These are phyloP conservation scores for Nyssa sinensis DNA, from an alignment of 148 eudicot species.

Conservation along the genomic window DNA sequence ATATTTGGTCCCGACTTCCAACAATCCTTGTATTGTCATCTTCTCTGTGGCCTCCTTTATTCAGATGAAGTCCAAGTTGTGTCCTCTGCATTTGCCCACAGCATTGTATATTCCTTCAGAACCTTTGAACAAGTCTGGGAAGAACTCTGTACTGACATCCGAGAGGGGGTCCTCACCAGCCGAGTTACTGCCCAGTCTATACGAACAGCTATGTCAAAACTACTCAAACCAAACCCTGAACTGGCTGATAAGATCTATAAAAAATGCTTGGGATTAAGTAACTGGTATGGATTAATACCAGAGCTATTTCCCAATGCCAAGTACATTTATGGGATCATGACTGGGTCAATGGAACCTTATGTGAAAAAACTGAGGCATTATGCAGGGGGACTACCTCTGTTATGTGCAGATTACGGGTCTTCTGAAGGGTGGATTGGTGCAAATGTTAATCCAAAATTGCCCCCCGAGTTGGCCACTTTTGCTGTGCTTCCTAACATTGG, in stretches of 20 bases:
- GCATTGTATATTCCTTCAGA: slow-evolving; percentile 82
- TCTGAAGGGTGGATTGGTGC: slow-evolving; percentile 97
- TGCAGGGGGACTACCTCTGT: slow-evolving; percentile 70
- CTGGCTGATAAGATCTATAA: slow-evolving; percentile 47
- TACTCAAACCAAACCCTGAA: slow-evolving; percentile 68
- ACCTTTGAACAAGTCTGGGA: slow-evolving; percentile 71
- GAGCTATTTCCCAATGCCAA: slow-evolving; percentile 81
- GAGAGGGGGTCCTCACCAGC: slow-evolving; percentile 49
- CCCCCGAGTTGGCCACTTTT: slow-evolving; percentile 78
- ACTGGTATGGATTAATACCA: slow-evolving; percentile 82
- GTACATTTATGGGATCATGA: slow-evolving; percentile 85
- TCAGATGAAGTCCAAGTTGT: slow-evolving; percentile 59
- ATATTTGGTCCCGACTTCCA: slow-evolving; percentile 73
- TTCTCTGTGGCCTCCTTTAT: slow-evolving; percentile 64
- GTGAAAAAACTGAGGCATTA: slow-evolving; percentile 74
- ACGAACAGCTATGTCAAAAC: slow-evolving; percentile 50
- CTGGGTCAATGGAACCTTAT: slow-evolving; percentile 97
- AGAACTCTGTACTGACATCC: slow-evolving; percentile 63
- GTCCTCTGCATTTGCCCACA: slow-evolving; percentile 79
- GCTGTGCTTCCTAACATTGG: slow-evolving; percentile 86
- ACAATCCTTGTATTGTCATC: slow-evolving; percentile 88
- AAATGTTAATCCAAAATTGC: slow-evolving; percentile 73
- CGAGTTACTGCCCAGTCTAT: slow-evolving; percentile 47
- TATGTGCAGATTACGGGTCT: slow-evolving; percentile 87
- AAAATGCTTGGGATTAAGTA: slow-evolving; percentile 53